Percentiles rank a stretch among this genome's conserved stretches.
Evolutionary conservation across 176 grass and related monocot species (phyloP).

Genomic region (Avena eriantha): DNA sequence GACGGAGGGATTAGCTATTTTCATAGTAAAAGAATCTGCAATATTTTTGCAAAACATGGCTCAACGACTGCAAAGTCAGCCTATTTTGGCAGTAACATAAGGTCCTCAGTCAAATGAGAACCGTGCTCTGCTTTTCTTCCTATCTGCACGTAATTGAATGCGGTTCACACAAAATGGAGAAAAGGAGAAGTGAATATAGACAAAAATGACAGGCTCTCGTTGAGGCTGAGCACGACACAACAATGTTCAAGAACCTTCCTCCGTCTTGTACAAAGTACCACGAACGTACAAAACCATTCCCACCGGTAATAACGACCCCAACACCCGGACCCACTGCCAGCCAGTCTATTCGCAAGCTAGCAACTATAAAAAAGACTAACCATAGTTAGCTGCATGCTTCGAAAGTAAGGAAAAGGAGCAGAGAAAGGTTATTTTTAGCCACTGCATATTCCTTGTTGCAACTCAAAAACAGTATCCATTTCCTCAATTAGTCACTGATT

Average conservation of each 20-base stretch:
- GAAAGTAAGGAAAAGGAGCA: slow-evolving; percentile 19
- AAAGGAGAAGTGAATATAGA: background rate
- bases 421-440: background rate
- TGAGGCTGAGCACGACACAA: background rate
- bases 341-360: background rate
- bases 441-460: background rate
- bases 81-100: no score
- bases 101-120: no score
- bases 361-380: slow-evolving; percentile 37
- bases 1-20: no score
- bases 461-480: background rate
- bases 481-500: background rate
- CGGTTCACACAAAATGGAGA: slow-evolving; percentile 28
- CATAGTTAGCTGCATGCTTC: slow-evolving; percentile 19
- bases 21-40: no score
- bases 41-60: no score
- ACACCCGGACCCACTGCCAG: background rate
- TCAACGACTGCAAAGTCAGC: no score
- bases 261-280: background rate
- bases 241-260: slow-evolving; percentile 38
- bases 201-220: slow-evolving; percentile 32
- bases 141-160: background rate
- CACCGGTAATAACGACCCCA: slow-evolving; percentile 14
- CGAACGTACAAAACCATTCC: slow-evolving; percentile 1
- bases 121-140: background rate